Evolutionary conservation across 306 rosid species (phyloP), one percentile per base, ranked within the genome.

Genomic region (Citrullus colocynthis): DNA sequence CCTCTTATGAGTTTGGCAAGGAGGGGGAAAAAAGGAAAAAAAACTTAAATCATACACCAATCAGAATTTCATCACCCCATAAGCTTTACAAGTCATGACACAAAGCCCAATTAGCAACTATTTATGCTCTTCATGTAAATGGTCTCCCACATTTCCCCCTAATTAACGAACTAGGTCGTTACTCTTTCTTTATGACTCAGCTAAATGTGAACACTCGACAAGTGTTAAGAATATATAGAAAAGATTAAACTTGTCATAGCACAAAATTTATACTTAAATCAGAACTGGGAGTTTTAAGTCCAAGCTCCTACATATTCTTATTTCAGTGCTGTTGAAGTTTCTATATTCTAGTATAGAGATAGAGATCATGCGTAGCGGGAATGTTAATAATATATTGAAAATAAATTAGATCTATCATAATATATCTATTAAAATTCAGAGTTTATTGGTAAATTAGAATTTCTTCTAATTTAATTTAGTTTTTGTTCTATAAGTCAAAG

Each of bases 51-150:
- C 57, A 70, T 36, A 21, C 39, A 70, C 39, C 57, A 67, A 67
- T 67, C 54, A 42, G 55, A 67, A 16, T 42, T 17, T 42, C 34
- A 67, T 67, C 18, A 12, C 55, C 55, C 44, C 54, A 70, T 14
- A n/a, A 45, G 16, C 75, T 73, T 73, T 67, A 49, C 77, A 73
- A 48, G 76, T 71, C 59, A 24, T 71, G 24, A 71, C 14, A 71
- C 54, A 49, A 24, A 48, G 61, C 51, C 77, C 17, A 72, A 72
- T 73, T 30, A 28, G 16, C 18, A 6, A 49, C 5, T 48, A 7
- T 48, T 51, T 28, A 15, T 28, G 21, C 42, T 15, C 60, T 45
- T 49, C 24, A 24, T 72, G 18, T 8, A 28, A 44, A 70, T 49
- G 60, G 58, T 49, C 60, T 49, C 36, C 76, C 76, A 49, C 44